Base-by-base conservation (phyloP, 2,329 filamentous ascomycete genomes). In the Aspergillus versicolor region DNA sequence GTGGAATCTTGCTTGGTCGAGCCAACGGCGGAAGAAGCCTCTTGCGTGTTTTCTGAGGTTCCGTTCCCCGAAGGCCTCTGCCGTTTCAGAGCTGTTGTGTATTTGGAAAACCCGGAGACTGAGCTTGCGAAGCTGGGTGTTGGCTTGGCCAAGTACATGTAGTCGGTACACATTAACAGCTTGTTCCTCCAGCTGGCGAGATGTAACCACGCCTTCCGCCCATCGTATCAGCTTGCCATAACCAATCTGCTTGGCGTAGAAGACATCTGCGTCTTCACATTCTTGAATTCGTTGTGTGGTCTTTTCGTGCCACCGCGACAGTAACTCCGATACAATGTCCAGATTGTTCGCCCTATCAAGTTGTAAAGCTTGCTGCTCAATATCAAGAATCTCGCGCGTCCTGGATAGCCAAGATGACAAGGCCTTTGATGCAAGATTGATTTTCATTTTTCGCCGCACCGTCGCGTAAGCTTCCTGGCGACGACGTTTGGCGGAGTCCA, bases 81-180 rank as follows among this genome's bases (percentile, higher is more conserved):
- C 82, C 41, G 77, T 83, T 56, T 84, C 79, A 9, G 75, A 69
- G 22, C 77, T 77, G 51, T 79, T 78, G 22, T 76, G 74, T 4
- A 83, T 71, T 41, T 84, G 82, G 70, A 86, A 86, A 2, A 82
- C 72, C 7, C 79, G 79, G 70, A 85, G 81, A 52, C 82, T 83
- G n/a, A 86, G 71, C 63, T 79, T 83, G 65, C 82, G 83, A 56
- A 86, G 71, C 22, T 75, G 76, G 13, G 71, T 72, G 11, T 75
- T 74, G 13, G 82, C 79, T 4, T 78, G 70, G 22, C 76, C 71
- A 12, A 81, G 76, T 4, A 79, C 70, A 42, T 77, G 79, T 56
- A 81, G 74, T 24, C 78, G 76, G 50, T 77, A 67, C 37, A 83
- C 73, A 1, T 73, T 68, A 3, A 73, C 58, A 12, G 83, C 83